Evolutionary conservation across 148 eudicot genomes (phyloP).

Genomic region (Rhododendron simsii): DNA sequence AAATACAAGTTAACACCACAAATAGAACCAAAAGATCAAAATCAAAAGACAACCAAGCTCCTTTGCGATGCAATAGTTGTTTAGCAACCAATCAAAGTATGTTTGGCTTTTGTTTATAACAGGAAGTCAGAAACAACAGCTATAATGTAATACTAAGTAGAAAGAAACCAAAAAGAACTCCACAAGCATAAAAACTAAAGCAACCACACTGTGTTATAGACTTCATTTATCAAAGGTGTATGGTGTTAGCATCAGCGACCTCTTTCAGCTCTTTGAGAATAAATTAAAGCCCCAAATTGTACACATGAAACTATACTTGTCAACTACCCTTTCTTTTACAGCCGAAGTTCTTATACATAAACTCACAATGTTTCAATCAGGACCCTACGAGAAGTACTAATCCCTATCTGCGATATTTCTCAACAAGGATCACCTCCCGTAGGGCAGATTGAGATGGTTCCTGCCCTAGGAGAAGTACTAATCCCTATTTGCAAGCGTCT

Average conservation of each 20-base stretch:
- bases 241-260: too few species aligned
- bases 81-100: neutral
- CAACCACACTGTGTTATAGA: neutral
- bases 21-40: neutral
- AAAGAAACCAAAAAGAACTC: neutral
- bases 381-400: constrained; percentile 44
- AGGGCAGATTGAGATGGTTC: constrained; percentile 60
- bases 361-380: neutral
- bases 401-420: constrained; percentile 30
- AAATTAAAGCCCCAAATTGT: neutral
- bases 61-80: neutral
- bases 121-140: too few species aligned
- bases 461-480: constrained; percentile 70
- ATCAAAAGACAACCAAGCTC: neutral
- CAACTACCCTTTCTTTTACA: neutral
- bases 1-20: neutral
- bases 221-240: neutral
- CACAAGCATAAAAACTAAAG: neutral
- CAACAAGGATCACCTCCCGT: constrained; percentile 73
- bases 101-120: too few species aligned
- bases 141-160: neutral
- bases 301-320: neutral
- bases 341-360: neutral
- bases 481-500: constrained; percentile 55
- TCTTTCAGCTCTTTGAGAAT: neutral